Percentiles rank a stretch among this genome's conserved stretches.
These are phyloP conservation scores for Mycena vulgaris DNA, from an alignment of 768 basidiomycete species.

Conservation along the genomic window DNA sequence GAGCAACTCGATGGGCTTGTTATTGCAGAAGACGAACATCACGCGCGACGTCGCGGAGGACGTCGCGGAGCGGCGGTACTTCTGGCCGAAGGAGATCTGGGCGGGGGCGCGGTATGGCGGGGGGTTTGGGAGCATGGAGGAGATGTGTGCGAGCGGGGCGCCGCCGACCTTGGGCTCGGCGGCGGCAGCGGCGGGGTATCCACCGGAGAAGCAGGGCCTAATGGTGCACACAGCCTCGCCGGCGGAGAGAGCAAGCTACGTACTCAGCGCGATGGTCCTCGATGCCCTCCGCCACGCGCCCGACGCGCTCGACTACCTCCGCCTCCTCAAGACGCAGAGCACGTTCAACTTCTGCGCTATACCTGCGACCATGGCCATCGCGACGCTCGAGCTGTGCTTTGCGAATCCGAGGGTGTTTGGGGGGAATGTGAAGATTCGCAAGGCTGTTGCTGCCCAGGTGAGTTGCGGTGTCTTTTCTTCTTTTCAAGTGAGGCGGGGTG, in stretches of 20 bases:
- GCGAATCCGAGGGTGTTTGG: conserved; percentile 93
- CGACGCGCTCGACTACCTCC: conserved; percentile 92
- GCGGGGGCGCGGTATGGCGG: conserved; percentile 62
- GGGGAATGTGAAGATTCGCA: conserved; percentile 94
- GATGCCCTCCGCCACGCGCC: conserved; percentile 89
- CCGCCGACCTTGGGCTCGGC: too few relatives aligned
- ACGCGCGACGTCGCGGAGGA: conserved; percentile 97
- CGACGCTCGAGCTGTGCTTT: conserved; percentile 92
- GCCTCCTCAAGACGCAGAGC: conserved; percentile 88
- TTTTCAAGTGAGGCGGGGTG: neutral
- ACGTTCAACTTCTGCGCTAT: conserved; percentile 98
- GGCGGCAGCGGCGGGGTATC: too few relatives aligned
- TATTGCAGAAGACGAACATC: conserved; percentile 99
- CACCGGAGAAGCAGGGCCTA: too few relatives aligned
- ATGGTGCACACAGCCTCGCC: too few relatives aligned
- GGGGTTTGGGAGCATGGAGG: conserved; percentile 80
- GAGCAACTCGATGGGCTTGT: conserved; percentile 94
- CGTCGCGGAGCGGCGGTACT: conserved; percentile 84
- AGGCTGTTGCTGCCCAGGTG: conserved; percentile 89
- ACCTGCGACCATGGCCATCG: conserved; percentile 95
- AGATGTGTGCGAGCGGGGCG: conserved; percentile 67
- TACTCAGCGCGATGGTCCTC: conserved; percentile 89
- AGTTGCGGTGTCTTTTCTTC: conserved; percentile 43
- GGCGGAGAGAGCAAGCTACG: too few relatives aligned
- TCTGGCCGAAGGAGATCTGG: conserved; percentile 98